A percentile compares a stretch with the other conserved stretches of the same genome.
These are phyloP conservation scores for Aspergillus sp. DNA, from an alignment of 2,329 filamentous ascomycete species.

Conservation along the genomic window DNA sequence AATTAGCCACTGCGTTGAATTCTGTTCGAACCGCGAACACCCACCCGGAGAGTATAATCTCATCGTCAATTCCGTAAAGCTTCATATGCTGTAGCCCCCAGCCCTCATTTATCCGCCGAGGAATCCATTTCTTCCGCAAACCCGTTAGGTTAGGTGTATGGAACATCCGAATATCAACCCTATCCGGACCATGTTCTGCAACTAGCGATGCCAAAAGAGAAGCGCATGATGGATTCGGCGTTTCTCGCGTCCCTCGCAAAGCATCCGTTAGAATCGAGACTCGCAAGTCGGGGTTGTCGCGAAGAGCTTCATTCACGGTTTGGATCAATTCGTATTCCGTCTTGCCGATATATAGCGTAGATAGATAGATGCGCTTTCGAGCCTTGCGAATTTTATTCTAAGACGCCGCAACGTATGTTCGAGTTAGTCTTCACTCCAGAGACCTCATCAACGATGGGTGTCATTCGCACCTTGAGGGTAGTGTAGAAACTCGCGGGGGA, in stretches of 20 bases:
- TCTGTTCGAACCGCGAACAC: conserved; percentile 13
- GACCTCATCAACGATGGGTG: not conserved
- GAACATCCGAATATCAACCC: conserved; percentile 95
- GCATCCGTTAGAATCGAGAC: conserved; percentile 91
- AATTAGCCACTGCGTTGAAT: not conserved
- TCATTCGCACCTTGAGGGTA: conserved; percentile 69
- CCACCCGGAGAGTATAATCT: conserved; percentile 89
- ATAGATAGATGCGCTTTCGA: conserved; percentile 78
- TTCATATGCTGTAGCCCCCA: conserved; percentile 99
- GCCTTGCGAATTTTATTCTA: conserved; percentile 80
- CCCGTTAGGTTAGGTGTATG: conserved; percentile 96
- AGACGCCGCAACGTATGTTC: conserved; percentile 8
- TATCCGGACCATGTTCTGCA: conserved; percentile 74
- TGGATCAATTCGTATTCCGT: conserved; percentile 85
- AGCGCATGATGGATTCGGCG: conserved; percentile 80
- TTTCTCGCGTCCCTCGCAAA: conserved; percentile 85
- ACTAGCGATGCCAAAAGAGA: conserved; percentile 85
- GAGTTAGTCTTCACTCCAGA: conserved; percentile 1
- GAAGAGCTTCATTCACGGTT: conserved; percentile 72
- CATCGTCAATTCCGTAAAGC: conserved; percentile 91
- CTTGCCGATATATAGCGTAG: conserved; percentile 96
- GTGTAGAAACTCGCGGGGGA: conserved; percentile 89
- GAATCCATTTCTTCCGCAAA: conserved; percentile 76
- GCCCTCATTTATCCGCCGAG: conserved; percentile 90
- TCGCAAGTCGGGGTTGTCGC: conserved; percentile 70